Base-by-base conservation (phyloP, 345 rosid species). In the Pugionium cornutum region DNA sequence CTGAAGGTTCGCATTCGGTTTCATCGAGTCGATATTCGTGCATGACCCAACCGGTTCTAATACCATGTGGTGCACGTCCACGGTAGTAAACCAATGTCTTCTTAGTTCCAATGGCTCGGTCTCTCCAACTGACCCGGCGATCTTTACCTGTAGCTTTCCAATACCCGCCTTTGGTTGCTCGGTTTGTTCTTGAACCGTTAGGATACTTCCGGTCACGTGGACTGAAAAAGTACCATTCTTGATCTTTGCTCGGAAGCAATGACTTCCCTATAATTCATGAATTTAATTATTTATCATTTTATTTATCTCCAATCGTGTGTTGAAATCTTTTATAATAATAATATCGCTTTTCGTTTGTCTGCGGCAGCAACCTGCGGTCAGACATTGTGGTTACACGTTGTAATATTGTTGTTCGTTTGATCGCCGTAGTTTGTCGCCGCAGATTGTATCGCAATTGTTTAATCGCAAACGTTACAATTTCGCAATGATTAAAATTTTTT, bases 121-220 rank as follows among this genome's bases (percentile, higher is more conserved):
- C 62, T 69, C 56, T 62, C 74, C 74, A 75, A 4, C 66, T 68
- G 6, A 75, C 78, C 1, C 74, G 64, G 1, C 78, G 66, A 47
- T 75, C 78, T 75, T 75, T 75, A 30, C 78, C 78, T 3, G 78
- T 75, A 2, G 78, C 75, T 26, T 75, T 75, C 78, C 78, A 75
- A 2, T 75, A 75, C 1, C 78, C 78, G 37, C 74, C 75, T 58
- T 64, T 68, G 49, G 78, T 75, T 41, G 78, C 78, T 1, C 78
- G 75, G 62, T 75, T 75, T n/a, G 78, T 75, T 10, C 78, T 75
- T 5, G 75, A 75, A 43, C 78, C 78, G 31, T 75, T 75, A 2
- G 78, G 78, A 31, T 75, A 75, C 47, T 75, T 75, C 29, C 78
- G 53, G 66, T 75, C 78, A 0, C 78, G 64, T 55, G 78, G 78